A percentile compares a stretch with the other conserved stretches of the same genome.
These are phyloP conservation scores for Neopestalotiopsis rosae DNA, from an alignment of 2,329 filamentous ascomycete genomes.

Conservation along the genomic window DNA sequence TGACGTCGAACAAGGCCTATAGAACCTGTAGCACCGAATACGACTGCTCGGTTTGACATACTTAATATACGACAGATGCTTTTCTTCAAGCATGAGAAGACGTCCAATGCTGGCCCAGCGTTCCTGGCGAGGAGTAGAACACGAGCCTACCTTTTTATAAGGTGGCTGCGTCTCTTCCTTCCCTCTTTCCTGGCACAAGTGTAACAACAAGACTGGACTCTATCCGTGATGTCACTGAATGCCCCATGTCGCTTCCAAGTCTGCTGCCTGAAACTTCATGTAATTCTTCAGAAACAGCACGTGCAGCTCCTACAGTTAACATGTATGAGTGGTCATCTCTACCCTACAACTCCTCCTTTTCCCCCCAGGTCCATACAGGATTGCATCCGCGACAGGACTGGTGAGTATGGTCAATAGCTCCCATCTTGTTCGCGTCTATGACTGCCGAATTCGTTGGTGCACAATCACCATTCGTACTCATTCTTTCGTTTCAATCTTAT, in stretches of 20 bases:
- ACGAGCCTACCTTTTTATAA: too few species aligned
- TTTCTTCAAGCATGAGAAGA: too few species aligned
- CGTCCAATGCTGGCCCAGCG: too few species aligned
- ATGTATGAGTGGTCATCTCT: neutral
- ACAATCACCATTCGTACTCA: neutral
- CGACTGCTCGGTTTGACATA: neutral
- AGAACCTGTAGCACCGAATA: conserved; percentile 11
- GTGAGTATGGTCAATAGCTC: neutral
- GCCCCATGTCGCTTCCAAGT: neutral
- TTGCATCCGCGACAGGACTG: neutral
- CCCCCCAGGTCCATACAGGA: neutral
- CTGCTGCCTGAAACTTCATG: neutral
- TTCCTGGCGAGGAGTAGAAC: too few species aligned
- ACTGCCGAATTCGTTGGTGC: neutral
- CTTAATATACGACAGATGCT: too few species aligned
- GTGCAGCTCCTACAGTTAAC: neutral
- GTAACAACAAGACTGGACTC: neutral
- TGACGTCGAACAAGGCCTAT: conserved; percentile 60
- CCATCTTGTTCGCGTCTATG: neutral
- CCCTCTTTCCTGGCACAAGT: too few species aligned
- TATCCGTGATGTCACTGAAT: neutral
- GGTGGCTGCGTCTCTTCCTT: too few species aligned
- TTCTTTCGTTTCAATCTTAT: neutral
- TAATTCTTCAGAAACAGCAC: neutral
- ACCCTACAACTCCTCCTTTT: neutral